Evolutionary conservation across 1,139 yeast species (phyloP), one percentile per base, ranked within the genome.

Genomic region (Kodamaea sp.): DNA sequence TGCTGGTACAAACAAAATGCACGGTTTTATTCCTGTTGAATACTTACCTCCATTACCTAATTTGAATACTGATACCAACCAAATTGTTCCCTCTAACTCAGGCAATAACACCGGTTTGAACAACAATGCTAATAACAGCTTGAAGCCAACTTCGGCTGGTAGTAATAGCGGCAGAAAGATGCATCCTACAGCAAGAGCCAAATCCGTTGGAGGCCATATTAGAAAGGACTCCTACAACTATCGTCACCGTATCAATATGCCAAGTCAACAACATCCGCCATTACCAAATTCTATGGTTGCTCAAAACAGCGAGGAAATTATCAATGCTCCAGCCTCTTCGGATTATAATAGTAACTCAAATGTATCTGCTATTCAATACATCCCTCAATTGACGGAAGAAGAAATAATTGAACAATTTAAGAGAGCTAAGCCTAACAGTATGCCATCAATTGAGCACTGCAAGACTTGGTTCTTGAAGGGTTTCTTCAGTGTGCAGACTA

Each of bases 381-480:
- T 67, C 32, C 74, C 75, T 7, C 65, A 59, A 37, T 62, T 81
- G 40, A 67, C 81, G 0, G 92, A 84, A 50, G 78, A 74, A 11
- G 76, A 81, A 54, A 81, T 84, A 37, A 71, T 84, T 48, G 79
- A 77, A 15, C 81, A 81, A 50, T 86, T 83, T 50, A 76, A 81
- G 37, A 67, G 65, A 45, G 90, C 92, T n/a, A 78, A 80, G 43
- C 78, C 83, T 2, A 85, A 85, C 37, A 67, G 85, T 10, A 89
- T 90, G 97, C 96, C 95, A 24, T 88, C 96, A 0, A 89, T 90
- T 57, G 96, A 89, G 57, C 87, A 81, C 56, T 96, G 96, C 47
- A 85, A 85, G 63, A 90, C 96, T 2, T 76, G 90, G 48, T 89
- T 89, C 67, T 75, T 92, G 59, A 89, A 90, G 60, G 97, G 97